A percentile compares a stretch with the other conserved stretches of the same genome.
phyloP scores from a whole-genome alignment of 805 yeast species.

The Kodamaea nitidulidarum region DNA sequence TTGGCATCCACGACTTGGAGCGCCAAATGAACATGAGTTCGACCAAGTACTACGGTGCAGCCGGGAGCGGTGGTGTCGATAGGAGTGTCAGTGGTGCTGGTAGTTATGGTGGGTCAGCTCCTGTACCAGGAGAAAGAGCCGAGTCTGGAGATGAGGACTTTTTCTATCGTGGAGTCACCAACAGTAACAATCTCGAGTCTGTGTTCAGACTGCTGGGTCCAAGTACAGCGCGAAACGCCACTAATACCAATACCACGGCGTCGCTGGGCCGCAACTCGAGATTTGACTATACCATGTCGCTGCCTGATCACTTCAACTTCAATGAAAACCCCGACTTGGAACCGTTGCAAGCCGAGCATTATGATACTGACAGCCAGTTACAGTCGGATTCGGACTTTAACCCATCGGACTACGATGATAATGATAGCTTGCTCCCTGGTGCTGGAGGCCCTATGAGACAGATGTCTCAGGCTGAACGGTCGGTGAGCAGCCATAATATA shows the following conservation, averaged over 20 bases:
- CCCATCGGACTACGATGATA: conserved; percentile 18
- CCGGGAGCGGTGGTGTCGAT: conserved; percentile 11
- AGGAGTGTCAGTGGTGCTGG: conserved; percentile 5
- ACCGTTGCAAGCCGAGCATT: conserved; percentile 7
- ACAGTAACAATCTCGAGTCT: conserved; percentile 39
- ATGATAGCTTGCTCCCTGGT: conserved; percentile 13
- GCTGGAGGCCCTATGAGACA: conserved; percentile 7
- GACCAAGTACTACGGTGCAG: conserved; percentile 16
- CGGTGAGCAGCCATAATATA: conserved; percentile 6
- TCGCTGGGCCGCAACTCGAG: conserved; percentile 22
- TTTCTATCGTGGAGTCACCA: conserved; percentile 42
- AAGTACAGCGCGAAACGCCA: conserved; percentile 9
- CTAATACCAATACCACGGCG: conserved; percentile 10
- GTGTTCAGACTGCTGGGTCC: conserved; percentile 23
- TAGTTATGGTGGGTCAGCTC: conserved; percentile 10
- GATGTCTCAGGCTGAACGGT: conserved; percentile 1
- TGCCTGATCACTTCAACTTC: conserved; percentile 20
- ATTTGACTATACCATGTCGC: conserved; percentile 20
- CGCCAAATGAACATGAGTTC: conserved; percentile 17
- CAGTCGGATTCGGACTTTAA: conserved; percentile 15
- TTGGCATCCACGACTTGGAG: conserved; percentile 26
- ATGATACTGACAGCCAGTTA: conserved; percentile 6
- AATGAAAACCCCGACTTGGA: conserved; percentile 15
- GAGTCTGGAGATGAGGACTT: conserved; percentile 26
- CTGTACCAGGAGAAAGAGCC: conserved; percentile 8